Base-by-base conservation (phyloP, 1,284 basidiomycete species). In the Prillingera fragicola region DNA sequence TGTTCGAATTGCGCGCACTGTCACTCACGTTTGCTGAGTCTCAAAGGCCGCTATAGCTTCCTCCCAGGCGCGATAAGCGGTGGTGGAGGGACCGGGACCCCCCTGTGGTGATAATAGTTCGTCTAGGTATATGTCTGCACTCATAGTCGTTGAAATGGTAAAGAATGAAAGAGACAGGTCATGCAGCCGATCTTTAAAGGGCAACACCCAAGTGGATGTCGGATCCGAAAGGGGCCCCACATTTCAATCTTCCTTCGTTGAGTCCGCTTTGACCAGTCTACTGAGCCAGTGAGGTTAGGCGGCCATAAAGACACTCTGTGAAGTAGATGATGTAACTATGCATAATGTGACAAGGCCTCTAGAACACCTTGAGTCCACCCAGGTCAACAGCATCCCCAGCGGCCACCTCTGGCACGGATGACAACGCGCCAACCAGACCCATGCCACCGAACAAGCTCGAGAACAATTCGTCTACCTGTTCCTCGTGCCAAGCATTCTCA, bases 401-500 rank as follows among this genome's bases (percentile, higher is more conserved):
- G 12, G 29, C 25, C 38, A 38, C 14, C 29, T 43, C 38, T 10
- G 38, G 32, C 15, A 8, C 26, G 5, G 22, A n/a, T 3, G 33
- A 34, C 27, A 48, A 15, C 10, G 50, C 50, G 13, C 50, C 50
- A 15, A 28, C 27, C 13, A 37, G 32, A 13, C 50, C 50, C 4
- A 38, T 43, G 7, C 69, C 71, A 5, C 89, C 88, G 24, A 96
- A 75, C 39, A 96, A 69, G 21, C 84, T 87, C 27, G 81, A 77
- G 67, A 96, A 95, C 39, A 95, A 69, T 65, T 95, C 90, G 63
- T 95, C 90, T 48, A 89, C 80, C 73, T 95, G 90, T 61, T 88
- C 87, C 53, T 94, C 88, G 53, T 90, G 86, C 91, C 91, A 96
- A n/a, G 61, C 66, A 18, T 55, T 39, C 10, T 44, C 56, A 2